Evolutionary conservation across 768 basidiomycete genomes (phyloP).

Genomic region (Calvatia gigantea): DNA sequence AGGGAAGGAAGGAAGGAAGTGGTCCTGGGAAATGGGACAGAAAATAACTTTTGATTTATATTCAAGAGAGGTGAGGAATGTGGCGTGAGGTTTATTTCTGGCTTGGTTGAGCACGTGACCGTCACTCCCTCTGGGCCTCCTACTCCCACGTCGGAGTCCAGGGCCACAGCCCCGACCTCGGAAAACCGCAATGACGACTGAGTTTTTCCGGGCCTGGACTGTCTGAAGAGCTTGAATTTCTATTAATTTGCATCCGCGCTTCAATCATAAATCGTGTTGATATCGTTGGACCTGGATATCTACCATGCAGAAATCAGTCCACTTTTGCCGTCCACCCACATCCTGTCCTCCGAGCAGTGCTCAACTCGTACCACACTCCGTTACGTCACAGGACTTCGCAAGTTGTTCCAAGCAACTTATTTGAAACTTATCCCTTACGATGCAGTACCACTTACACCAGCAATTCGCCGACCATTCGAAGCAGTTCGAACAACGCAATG

Average conservation of each 20-base stretch:
- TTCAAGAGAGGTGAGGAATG: neutral
- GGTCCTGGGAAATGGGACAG: neutral
- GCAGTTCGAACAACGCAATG: too few species aligned
- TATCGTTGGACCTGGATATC: too few species aligned
- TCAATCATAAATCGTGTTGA: too few species aligned
- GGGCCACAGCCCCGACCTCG: too few species aligned
- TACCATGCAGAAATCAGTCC: neutral
- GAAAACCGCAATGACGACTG: too few species aligned
- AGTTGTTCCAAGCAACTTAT: too few species aligned
- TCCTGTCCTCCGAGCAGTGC: neutral
- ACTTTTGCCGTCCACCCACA: neutral
- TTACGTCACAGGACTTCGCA: neutral
- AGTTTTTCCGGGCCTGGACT: too few species aligned
- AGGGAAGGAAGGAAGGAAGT: neutral
- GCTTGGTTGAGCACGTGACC: neutral
- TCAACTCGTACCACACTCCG: neutral
- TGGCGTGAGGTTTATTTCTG: conserved; percentile 11
- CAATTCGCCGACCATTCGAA: too few species aligned
- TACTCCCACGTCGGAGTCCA: neutral
- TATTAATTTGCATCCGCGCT: too few species aligned
- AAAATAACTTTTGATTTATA: conserved; percentile 4
- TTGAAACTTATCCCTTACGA: too few species aligned
- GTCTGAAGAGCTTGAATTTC: too few species aligned
- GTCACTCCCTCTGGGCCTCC: neutral
- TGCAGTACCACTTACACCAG: too few species aligned